Conservation (phyloP, 257 asterid species). For the Fraxinus americana region DNA sequence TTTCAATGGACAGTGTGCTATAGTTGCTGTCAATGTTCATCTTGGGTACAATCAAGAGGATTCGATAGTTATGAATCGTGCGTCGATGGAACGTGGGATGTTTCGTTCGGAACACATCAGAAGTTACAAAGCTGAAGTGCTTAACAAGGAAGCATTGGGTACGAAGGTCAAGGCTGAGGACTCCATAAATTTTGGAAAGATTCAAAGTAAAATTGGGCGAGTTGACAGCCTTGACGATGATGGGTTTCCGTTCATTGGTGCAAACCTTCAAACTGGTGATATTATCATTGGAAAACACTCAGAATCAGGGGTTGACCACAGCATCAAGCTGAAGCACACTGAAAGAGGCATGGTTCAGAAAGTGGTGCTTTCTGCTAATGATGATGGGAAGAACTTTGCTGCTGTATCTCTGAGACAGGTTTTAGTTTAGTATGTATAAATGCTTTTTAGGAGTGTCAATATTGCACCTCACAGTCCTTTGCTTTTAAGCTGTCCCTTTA, state of each 20-base stretch:
- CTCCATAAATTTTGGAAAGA: conserved; percentile 69
- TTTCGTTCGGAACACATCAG: conserved; percentile 81
- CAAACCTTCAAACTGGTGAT: conserved; percentile 85
- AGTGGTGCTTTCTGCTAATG: conserved; percentile 80
- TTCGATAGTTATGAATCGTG: conserved; percentile 91
- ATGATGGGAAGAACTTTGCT: conserved; percentile 86
- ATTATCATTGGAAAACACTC: conserved; percentile 81
- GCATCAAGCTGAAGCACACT: conserved; percentile 87
- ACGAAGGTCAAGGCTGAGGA: conserved; percentile 66
- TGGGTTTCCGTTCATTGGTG: conserved; percentile 87
- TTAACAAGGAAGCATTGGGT: conserved; percentile 47
- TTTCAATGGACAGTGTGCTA: conserved; percentile 77
- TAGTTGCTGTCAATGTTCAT: conserved; percentile 91
- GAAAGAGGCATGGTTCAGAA: conserved; percentile 96
- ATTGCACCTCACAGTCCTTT: not conserved
- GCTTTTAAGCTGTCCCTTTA: not conserved
- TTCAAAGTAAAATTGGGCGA: conserved; percentile 76
- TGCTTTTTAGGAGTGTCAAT: conserved; percentile 6
- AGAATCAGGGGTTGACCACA: conserved; percentile 84
- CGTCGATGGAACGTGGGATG: conserved; percentile 95
- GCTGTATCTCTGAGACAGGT: conserved; percentile 91
- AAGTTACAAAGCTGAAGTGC: conserved; percentile 79
- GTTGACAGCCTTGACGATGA: conserved; percentile 93
- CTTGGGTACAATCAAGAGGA: conserved; percentile 96
- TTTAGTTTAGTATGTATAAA: not conserved